phyloP scores from a whole-genome alignment of 2,329 filamentous ascomycete species.

The Cadophora sp. region DNA sequence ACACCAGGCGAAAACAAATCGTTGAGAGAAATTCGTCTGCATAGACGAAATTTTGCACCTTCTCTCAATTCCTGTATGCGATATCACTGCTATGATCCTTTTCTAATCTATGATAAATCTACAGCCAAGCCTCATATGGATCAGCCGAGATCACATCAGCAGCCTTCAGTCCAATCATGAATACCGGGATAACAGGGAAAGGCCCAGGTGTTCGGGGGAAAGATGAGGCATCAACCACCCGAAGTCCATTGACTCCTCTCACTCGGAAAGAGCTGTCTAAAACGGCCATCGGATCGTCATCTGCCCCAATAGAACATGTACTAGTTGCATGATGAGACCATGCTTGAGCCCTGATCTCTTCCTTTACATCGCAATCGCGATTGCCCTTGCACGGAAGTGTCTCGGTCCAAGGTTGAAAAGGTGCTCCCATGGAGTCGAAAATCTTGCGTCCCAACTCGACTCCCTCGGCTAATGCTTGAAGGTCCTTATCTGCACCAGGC shows the following conservation, averaged over 20 bases:
- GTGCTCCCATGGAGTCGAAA: conserved; percentile 51
- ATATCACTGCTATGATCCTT: too few relatives aligned
- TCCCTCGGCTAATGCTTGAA: conserved; percentile 51
- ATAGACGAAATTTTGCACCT: too few relatives aligned
- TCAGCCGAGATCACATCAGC: conserved; percentile 54
- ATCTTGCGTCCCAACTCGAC: conserved; percentile 43
- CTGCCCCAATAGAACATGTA: conserved; percentile 60
- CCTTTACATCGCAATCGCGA: conserved; percentile 36
- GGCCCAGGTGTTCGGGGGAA: conserved; percentile 60
- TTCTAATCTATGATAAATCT: not conserved
- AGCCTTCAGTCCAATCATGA: conserved; percentile 66
- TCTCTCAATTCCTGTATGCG: too few relatives aligned
- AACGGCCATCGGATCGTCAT: conserved; percentile 59
- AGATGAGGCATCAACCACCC: conserved; percentile 66
- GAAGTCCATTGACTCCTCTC: conserved; percentile 57
- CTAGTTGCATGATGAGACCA: conserved; percentile 65
- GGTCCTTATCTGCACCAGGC: conserved; percentile 47
- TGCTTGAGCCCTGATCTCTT: conserved; percentile 55
- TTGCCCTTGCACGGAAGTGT: conserved; percentile 39
- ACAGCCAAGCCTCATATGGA: not conserved
- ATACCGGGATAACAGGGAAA: conserved; percentile 57
- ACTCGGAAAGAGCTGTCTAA: conserved; percentile 63
- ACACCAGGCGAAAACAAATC: too few relatives aligned
- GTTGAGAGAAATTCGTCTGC: too few relatives aligned
- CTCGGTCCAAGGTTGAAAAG: conserved; percentile 51